A percentile compares a stretch with the other conserved stretches of the same genome.
These are phyloP conservation scores for Phytophthora boehmeriae DNA, from an alignment of 352 stramenopile species.

Conservation along the genomic window DNA sequence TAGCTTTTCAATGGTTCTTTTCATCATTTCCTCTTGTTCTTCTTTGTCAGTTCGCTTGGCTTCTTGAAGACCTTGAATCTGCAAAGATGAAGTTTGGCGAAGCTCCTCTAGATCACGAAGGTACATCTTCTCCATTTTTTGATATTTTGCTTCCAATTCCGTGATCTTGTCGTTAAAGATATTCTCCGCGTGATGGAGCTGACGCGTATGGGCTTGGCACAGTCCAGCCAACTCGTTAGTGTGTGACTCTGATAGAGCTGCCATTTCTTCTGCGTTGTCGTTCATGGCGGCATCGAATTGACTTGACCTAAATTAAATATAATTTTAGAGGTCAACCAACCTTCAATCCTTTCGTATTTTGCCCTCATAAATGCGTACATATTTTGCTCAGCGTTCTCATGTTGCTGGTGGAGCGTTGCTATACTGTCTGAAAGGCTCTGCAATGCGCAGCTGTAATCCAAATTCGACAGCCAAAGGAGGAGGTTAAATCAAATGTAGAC, in stretches of 20 bases:
- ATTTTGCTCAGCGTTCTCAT: constrained; percentile 39
- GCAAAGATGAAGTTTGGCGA: constrained; percentile 25
- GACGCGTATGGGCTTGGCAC: constrained; percentile 25
- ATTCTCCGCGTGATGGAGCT: constrained; percentile 27
- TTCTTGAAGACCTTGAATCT: constrained; percentile 31
- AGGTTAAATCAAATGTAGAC: background rate
- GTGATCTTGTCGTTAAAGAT: constrained; percentile 36
- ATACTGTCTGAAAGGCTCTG: constrained; percentile 52
- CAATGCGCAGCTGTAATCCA: constrained; percentile 34
- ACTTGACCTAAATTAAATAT: constrained; percentile 22
- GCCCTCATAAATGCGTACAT: constrained; percentile 32
- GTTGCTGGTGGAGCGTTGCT: constrained; percentile 43
- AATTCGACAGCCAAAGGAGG: background rate
- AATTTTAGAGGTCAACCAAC: background rate
- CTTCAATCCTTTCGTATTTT: background rate
- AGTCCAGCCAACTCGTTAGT: constrained; percentile 36
- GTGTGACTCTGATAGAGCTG: constrained; percentile 43
- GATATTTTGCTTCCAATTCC: constrained; percentile 39
- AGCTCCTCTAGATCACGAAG: constrained; percentile 44
- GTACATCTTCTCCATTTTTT: constrained; percentile 34
- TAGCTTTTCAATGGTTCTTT: constrained; percentile 31
- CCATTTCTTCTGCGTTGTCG: constrained; percentile 52
- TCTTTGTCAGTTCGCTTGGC: constrained; percentile 26
- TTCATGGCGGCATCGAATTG: constrained; percentile 48
- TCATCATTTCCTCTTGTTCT: constrained; percentile 17